Percentiles rank a stretch among this genome's conserved stretches.
Conservation (phyloP, 345 rosid species). For the Cardamine chenopodiifolia region DNA sequence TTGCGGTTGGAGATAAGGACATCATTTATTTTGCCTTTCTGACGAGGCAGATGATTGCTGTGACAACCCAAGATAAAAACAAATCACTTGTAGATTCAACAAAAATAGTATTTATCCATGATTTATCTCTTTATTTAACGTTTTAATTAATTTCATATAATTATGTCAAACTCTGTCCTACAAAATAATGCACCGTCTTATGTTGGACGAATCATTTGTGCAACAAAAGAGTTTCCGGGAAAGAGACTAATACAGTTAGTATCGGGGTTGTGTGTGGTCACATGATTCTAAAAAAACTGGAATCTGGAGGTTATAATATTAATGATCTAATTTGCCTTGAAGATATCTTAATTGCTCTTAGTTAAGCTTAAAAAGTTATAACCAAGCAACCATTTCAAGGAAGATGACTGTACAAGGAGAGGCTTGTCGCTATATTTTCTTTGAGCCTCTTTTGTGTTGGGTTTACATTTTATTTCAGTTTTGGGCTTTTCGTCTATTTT, state of each 20-base stretch:
- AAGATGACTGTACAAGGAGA: not conserved
- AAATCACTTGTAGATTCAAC: constrained; percentile 1
- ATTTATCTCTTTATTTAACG: not conserved
- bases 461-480: not conserved
- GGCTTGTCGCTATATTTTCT: not conserved
- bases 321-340: no score
- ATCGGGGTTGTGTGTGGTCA: not conserved
- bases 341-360: not conserved
- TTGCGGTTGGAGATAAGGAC: constrained; percentile 34
- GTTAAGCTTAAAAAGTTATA: not conserved
- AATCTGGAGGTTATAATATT: no score
- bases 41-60: constrained; percentile 31
- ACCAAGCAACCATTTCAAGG: not conserved
- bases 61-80: constrained; percentile 15
- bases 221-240: not conserved
- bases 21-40: constrained; percentile 19
- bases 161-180: not conserved
- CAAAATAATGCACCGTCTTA: not conserved
- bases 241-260: not conserved
- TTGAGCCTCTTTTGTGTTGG: not conserved
- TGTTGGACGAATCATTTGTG: constrained; percentile 8
- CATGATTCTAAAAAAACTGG: not conserved
- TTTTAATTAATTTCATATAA: not conserved
- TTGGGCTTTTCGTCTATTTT: not conserved
- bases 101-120: constrained; percentile 1